These are phyloP conservation scores for Amanita rubescens DNA, from an alignment of 768 basidiomycete genomes.

Conservation along the genomic window DNA sequence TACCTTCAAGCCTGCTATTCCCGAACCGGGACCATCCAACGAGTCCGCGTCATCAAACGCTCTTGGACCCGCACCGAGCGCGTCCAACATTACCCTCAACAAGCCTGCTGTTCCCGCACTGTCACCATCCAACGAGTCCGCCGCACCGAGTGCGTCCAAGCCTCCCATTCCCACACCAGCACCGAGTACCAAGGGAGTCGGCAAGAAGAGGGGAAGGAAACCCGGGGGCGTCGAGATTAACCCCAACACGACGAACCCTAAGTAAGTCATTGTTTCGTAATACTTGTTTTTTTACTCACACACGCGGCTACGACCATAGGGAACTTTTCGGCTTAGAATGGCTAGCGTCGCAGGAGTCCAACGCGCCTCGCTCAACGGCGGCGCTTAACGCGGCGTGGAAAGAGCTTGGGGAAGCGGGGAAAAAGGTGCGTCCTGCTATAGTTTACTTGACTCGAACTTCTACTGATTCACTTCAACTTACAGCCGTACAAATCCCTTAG, in stretches of 20 bases:
- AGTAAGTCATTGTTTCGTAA: not conserved
- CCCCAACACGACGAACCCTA: not conserved
- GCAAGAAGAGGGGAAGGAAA: not conserved
- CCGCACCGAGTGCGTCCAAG: too few species aligned
- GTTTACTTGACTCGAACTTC: not conserved
- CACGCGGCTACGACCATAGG: not conserved
- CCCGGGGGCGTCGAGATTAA: not conserved
- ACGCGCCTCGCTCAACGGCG: not conserved
- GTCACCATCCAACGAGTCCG: too few species aligned
- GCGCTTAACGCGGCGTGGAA: not conserved
- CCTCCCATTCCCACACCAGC: too few species aligned
- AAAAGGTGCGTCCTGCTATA: not conserved
- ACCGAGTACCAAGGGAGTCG: too few species aligned
- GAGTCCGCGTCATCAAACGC: too few species aligned
- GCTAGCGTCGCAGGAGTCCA: not conserved
- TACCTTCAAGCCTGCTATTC: too few species aligned
- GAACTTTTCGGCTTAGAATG: not conserved
- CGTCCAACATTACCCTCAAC: too few species aligned
- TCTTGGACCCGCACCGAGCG: too few species aligned
- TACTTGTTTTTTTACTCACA: not conserved
- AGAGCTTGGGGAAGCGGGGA: not conserved
- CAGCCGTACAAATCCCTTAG: not conserved
- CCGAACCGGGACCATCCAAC: too few species aligned
- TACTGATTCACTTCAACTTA: not conserved
- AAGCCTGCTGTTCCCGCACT: too few species aligned